A percentile compares a stretch with the other conserved stretches of the same genome.
These are phyloP conservation scores for Beauveria bassiana DNA, from an alignment of 2,329 filamentous ascomycete species.

Conservation along the genomic window DNA sequence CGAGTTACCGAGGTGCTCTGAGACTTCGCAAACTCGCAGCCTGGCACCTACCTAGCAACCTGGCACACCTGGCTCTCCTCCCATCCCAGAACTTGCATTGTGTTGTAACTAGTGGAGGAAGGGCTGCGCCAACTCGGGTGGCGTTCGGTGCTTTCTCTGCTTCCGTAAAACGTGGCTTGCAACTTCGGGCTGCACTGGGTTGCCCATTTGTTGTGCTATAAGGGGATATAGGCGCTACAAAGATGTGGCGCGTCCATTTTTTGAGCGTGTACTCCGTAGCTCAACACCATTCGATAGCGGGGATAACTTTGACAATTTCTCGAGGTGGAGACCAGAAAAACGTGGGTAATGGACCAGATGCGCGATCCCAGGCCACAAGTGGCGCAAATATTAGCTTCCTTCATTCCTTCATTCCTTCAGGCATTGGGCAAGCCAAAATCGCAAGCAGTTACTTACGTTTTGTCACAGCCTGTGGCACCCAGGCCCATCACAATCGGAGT, in stretches of 20 bases:
- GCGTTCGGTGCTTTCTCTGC: not conserved
- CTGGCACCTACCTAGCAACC: no score
- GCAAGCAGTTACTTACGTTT: not conserved
- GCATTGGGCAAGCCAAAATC: not conserved
- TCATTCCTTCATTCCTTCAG: not conserved
- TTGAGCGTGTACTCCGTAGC: no score
- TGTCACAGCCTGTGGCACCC: not conserved
- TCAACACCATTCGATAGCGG: not conserved
- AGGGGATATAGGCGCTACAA: no score
- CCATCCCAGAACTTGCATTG: no score
- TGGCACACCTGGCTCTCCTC: no score
- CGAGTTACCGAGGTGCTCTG: no score
- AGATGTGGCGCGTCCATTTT: no score
- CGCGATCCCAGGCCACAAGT: not conserved
- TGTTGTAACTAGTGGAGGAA: no score
- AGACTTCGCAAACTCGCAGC: no score
- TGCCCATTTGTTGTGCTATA: not conserved
- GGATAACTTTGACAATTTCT: not conserved
- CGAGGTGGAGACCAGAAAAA: not conserved
- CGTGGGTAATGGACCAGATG: not conserved
- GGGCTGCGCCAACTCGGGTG: no score
- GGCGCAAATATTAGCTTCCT: not conserved
- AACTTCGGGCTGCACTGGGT: not conserved
- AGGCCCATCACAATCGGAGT: not conserved
- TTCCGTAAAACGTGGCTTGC: not conserved